phyloP scores from a whole-genome alignment of 2,329 filamentous ascomycete species.

The Leptographium procerum region DNA sequence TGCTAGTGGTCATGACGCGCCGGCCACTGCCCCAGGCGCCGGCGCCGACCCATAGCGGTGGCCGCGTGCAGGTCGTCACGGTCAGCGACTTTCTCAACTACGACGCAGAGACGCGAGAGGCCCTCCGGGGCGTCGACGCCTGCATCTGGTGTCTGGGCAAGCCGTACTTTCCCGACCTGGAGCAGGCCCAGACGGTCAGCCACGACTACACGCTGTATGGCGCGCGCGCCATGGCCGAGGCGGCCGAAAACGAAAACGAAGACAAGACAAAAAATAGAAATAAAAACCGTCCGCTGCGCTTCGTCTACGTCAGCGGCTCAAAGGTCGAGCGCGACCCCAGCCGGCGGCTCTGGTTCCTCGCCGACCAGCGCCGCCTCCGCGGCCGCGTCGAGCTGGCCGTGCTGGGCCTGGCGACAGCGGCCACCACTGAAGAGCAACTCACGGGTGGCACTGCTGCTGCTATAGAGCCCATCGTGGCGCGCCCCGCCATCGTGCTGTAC shows the following conservation, averaged over 20 bases:
- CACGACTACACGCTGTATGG: neutral
- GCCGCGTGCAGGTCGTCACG: neutral
- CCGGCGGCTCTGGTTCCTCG: neutral
- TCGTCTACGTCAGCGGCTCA: neutral
- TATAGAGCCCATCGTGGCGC: neutral
- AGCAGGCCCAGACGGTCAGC: neutral
- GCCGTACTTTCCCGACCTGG: neutral
- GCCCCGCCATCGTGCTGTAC: neutral
- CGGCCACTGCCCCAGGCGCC: neutral
- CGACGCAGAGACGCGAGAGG: neutral
- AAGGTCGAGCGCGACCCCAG: neutral
- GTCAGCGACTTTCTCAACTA: constrained; percentile 1
- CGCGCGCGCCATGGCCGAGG: neutral
- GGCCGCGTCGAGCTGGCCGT: neutral
- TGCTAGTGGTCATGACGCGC: neutral
- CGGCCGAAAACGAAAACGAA: too few relatives aligned
- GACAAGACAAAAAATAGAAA: too few relatives aligned
- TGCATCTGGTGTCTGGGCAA: constrained; percentile 3
- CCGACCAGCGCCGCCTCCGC: neutral
- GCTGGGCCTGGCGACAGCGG: too few relatives aligned
- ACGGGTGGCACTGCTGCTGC: too few relatives aligned
- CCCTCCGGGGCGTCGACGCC: constrained; percentile 1
- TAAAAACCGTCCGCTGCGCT: neutral
- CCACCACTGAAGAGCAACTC: too few relatives aligned
- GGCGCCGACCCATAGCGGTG: neutral